phyloP scores from a whole-genome alignment of 371 early-diverging fungal genomes.

The Lichtheimia ornata region DNA sequence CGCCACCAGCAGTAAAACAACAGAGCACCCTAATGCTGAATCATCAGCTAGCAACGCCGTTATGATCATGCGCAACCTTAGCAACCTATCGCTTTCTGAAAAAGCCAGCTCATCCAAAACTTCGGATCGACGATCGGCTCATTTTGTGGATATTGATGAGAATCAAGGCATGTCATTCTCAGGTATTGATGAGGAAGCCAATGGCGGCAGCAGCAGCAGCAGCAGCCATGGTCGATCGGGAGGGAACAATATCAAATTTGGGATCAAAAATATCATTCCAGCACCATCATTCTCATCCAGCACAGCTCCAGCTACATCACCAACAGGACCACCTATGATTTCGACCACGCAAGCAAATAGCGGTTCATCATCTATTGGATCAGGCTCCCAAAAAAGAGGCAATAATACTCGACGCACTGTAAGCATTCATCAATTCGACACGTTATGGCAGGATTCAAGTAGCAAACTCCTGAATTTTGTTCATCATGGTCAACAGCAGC shows the following conservation, averaged over 20 bases:
- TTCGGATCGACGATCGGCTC: slow-evolving; percentile 31
- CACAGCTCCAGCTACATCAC: slow-evolving; percentile 21
- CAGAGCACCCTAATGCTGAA: not conserved
- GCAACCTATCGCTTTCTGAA: slow-evolving; percentile 40
- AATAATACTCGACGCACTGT: slow-evolving; percentile 35
- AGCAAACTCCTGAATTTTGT: slow-evolving; percentile 48
- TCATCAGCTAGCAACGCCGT: slow-evolving; percentile 2
- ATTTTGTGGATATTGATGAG: slow-evolving; percentile 26
- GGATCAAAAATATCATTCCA: slow-evolving; percentile 36
- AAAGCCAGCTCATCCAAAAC: slow-evolving; percentile 33
- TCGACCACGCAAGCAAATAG: not conserved
- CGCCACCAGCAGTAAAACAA: not conserved
- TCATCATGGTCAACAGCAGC: slow-evolving; percentile 28
- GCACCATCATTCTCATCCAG: slow-evolving; percentile 33
- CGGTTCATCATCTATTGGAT: slow-evolving; percentile 9
- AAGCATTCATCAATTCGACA: slow-evolving; percentile 49
- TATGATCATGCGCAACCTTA: slow-evolving; percentile 26
- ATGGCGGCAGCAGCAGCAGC: slow-evolving; percentile 2
- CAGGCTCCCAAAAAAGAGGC: slow-evolving; percentile 16
- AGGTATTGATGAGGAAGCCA: slow-evolving; percentile 12
- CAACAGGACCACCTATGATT: slow-evolving; percentile 10
- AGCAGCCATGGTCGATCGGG: slow-evolving; percentile 3
- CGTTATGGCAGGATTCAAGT: slow-evolving; percentile 47
- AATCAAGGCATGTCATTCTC: not conserved
- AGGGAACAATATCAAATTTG: slow-evolving; percentile 31